phyloP scores from a whole-genome alignment of 768 basidiomycete genomes.

The Boletus sensibilis region DNA sequence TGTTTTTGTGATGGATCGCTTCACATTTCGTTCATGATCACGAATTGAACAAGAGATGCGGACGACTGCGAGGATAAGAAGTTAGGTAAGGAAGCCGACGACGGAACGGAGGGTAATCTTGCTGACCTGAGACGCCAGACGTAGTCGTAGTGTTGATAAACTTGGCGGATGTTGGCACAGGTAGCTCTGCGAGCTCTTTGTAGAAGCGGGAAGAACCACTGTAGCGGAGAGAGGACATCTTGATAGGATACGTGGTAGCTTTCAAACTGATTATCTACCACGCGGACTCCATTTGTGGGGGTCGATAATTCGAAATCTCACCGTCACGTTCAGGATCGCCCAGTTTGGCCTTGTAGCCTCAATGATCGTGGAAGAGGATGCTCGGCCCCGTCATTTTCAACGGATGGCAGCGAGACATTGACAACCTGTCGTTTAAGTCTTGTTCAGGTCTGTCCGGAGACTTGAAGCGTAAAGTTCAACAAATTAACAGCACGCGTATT shows the following conservation, averaged over 20 bases:
- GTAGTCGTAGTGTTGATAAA: slow-evolving; percentile 26
- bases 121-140: slow-evolving; percentile 17
- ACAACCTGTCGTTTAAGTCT: too few species aligned
- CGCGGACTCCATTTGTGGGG: not conserved
- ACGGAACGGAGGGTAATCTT: not conserved
- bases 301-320: not conserved
- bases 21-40: slow-evolving; percentile 52
- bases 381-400: not conserved
- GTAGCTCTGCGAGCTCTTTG: slow-evolving; percentile 39
- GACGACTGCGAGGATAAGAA: slow-evolving; percentile 30
- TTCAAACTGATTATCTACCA: not conserved
- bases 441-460: too few species aligned
- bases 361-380: not conserved
- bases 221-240: slow-evolving; percentile 23
- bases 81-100: too few species aligned
- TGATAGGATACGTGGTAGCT: not conserved
- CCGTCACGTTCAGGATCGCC: not conserved
- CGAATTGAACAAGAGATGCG: slow-evolving; percentile 46
- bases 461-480: too few species aligned
- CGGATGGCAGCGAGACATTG: too few species aligned
- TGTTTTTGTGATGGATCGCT: slow-evolving; percentile 43
- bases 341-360: not conserved
- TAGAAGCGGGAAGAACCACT: slow-evolving; percentile 28
- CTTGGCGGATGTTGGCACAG: slow-evolving; percentile 36
- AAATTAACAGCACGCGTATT: too few species aligned